Evolutionary conservation across 2,329 filamentous ascomycete species (phyloP), one percentile per base, ranked within the genome.

Genomic region (Dothideomycetes sp.): DNA sequence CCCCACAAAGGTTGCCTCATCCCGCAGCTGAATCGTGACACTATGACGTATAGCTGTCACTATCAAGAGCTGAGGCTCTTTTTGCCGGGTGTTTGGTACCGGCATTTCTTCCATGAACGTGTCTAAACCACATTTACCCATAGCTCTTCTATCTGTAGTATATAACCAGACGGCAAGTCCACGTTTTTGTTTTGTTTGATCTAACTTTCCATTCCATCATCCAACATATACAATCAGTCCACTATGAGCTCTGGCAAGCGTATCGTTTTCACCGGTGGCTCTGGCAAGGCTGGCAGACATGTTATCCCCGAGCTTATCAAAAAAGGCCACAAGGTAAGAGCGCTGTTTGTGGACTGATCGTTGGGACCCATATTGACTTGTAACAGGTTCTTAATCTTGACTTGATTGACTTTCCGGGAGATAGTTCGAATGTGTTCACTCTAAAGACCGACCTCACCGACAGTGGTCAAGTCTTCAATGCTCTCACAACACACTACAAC

Each of bases 391-490:
- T 76, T 19, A 77, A 77, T 45, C 55, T 76, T n/a, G 73, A 76
- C 49, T 60, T 76, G 4, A 54, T 60, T 12, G 59, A 63, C 4
- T 64, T 66, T 41, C 65, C 62, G 3, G 22, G 29, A 2, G 16
- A 15, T 6, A 24, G 28, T 10, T 30, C 34, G n/a, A 33, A 47
- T 19, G 68, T 76, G 34, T 70, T 71, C 53, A 76, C 73, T 0
- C 56, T 77, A 30, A 73, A 71, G 47, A 65, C 66, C 10, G 73
- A 76, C 51, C 63, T 77, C 29, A 73, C 72, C 7, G 63, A 74
- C 49, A 64, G 59, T 29, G 72, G 71, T 16, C 70, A 76, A 52
- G 70, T 73, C 41, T 75, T 71, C 62, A 73, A 70, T 44, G 71
- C 71, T 4, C 53, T 76, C 9, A 70, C 67, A 10, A 72, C 69